A percentile compares a stretch with the other conserved stretches of the same genome.
phyloP scores from a whole-genome alignment of 2,329 filamentous ascomycete species.

The Mariannaea sp. region DNA sequence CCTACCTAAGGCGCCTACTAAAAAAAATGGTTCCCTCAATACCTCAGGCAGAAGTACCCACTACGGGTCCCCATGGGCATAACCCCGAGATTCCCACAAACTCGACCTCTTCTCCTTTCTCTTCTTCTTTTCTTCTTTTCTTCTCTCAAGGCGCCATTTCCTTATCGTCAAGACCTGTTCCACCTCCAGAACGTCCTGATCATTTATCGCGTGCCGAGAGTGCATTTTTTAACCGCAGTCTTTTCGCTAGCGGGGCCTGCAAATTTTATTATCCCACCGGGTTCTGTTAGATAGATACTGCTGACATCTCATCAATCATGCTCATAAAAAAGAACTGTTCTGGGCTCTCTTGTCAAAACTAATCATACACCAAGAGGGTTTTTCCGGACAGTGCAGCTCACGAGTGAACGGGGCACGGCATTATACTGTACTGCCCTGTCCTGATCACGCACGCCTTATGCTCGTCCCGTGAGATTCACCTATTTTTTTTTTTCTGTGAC shows the following conservation, averaged over 20 bases:
- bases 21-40: background rate
- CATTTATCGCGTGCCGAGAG: slow-evolving; percentile 90
- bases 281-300: slow-evolving; percentile 97
- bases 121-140: slow-evolving; percentile 43
- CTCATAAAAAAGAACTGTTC: slow-evolving; percentile 34
- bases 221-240: slow-evolving; percentile 65
- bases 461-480: too few species aligned
- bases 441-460: too few species aligned
- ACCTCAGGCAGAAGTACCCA: slow-evolving; percentile 37
- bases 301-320: slow-evolving; percentile 64
- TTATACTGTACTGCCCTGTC: too few species aligned
- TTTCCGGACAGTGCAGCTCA: too few species aligned
- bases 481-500: background rate
- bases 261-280: slow-evolving; percentile 63
- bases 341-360: too few species aligned
- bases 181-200: slow-evolving; percentile 77
- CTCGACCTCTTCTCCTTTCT: slow-evolving; percentile 28
- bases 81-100: slow-evolving; percentile 17
- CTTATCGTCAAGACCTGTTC: slow-evolving; percentile 92
- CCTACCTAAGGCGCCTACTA: too few species aligned
- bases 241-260: slow-evolving; percentile 99
- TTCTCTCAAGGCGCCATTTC: slow-evolving; percentile 72
- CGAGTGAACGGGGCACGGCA: too few species aligned
- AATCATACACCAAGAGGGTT: too few species aligned
- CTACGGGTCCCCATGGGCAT: slow-evolving; percentile 5